Percentiles rank a stretch among this genome's conserved stretches.
phyloP scores from a whole-genome alignment of 2,329 filamentous ascomycete genomes.

The Botrytis hyacinthi region DNA sequence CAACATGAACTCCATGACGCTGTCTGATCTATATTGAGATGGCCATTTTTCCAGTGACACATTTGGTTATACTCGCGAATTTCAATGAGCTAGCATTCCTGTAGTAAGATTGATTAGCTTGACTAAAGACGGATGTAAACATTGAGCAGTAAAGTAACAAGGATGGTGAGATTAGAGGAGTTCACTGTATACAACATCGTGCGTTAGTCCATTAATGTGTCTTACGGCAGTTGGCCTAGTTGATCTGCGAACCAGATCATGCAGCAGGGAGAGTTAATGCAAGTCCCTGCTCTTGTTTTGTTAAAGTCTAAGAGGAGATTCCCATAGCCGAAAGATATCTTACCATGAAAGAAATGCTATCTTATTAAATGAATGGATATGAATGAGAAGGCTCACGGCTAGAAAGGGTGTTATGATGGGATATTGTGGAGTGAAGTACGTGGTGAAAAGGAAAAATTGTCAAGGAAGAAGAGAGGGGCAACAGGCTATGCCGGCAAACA shows the following conservation, averaged over 20 bases:
- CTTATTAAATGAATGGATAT: neutral
- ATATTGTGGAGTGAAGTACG: neutral
- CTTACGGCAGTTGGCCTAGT: neutral
- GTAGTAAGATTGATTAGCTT: neutral
- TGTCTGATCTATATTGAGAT: neutral
- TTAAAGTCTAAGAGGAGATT: neutral
- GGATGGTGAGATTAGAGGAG: neutral
- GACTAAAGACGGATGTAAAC: neutral
- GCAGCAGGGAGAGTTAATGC: neutral
- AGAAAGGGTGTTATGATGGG: neutral
- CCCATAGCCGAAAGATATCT: neutral
- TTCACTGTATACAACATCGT: neutral
- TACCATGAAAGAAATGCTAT: neutral
- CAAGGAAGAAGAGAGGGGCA: conserved; percentile 7
- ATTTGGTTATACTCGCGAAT: neutral
- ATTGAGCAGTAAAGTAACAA: neutral
- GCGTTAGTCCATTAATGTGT: neutral
- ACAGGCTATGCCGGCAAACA: neutral
- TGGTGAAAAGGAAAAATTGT: neutral
- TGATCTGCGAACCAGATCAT: conserved; percentile 3
- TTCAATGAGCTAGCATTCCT: neutral
- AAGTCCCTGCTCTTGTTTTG: neutral
- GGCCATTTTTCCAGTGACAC: neutral
- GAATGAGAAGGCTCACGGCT: neutral
- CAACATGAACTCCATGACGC: neutral